Evolutionary conservation across 805 yeast genomes (phyloP).

Genomic region (Danielia reshetovae): DNA sequence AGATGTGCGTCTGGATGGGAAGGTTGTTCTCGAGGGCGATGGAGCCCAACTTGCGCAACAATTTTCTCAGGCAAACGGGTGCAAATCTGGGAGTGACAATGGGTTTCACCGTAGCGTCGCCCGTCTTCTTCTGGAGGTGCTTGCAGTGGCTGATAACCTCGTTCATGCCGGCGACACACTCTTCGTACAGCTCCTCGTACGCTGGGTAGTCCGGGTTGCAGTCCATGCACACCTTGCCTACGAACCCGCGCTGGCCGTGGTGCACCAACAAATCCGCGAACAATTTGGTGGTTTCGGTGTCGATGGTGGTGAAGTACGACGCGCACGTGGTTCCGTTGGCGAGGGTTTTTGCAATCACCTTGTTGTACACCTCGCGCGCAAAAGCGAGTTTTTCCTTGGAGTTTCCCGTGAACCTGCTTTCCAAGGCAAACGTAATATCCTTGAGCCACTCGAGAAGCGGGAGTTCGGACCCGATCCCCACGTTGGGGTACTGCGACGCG

Average conservation of each 20-base stretch:
- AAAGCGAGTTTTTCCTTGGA: constrained; percentile 35
- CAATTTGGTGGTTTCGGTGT: constrained; percentile 62
- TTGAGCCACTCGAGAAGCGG: constrained; percentile 88
- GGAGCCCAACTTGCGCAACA: constrained; percentile 61
- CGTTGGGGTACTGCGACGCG: constrained; percentile 43
- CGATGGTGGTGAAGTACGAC: constrained; percentile 86
- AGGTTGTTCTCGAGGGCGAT: constrained; percentile 45
- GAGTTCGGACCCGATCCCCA: constrained; percentile 70
- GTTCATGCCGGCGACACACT: constrained; percentile 50
- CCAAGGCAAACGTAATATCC: constrained; percentile 86
- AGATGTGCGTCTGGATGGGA: constrained; percentile 87
- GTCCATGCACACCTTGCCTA: constrained; percentile 96
- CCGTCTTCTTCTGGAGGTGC: constrained; percentile 46
- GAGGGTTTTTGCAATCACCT: constrained; percentile 67
- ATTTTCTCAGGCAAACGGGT: constrained; percentile 68
- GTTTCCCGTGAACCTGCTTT: constrained; percentile 48
- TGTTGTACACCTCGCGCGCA: constrained; percentile 62
- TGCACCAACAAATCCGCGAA: constrained; percentile 68
- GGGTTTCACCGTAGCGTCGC: constrained; percentile 50
- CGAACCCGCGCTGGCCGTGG: constrained; percentile 79
- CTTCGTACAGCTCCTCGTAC: constrained; percentile 59
- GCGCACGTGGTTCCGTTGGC: constrained; percentile 87
- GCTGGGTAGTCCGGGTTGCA: constrained; percentile 61
- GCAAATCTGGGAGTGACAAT: constrained; percentile 93
- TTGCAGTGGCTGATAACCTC: constrained; percentile 55